Evolutionary conservation across 805 yeast species (phyloP).

Genomic region (Wickerhamiella kazuoi): DNA sequence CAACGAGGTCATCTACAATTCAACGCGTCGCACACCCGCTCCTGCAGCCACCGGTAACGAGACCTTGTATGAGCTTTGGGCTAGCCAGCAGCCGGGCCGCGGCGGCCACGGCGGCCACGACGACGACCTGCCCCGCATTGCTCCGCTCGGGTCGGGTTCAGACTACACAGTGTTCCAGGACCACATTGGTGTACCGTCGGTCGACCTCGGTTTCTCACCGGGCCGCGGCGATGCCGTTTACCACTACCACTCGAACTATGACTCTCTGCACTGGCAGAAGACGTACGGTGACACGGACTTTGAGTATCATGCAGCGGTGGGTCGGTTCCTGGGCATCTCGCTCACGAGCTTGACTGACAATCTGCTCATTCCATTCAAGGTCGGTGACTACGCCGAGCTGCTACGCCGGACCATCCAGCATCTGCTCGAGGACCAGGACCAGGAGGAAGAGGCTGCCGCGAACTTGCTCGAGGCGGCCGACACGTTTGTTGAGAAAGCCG

Average conservation of each 20-base stretch:
- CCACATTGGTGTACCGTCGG: constrained; percentile 26
- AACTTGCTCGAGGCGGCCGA: constrained; percentile 10
- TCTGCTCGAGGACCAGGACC: constrained; percentile 18
- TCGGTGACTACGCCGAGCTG: constrained; percentile 25
- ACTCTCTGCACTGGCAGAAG: constrained; percentile 55
- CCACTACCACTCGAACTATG: constrained; percentile 63
- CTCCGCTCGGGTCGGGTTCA: constrained; percentile 48
- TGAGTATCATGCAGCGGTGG: constrained; percentile 36
- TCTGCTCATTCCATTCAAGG: constrained; percentile 29
- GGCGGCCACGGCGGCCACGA: not conserved
- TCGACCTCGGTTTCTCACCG: constrained; percentile 39
- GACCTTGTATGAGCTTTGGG: constrained; percentile 2
- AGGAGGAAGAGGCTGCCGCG: constrained; percentile 8
- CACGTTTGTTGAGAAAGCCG: constrained; percentile 19
- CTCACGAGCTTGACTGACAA: constrained; percentile 32
- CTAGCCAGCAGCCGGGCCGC: not conserved
- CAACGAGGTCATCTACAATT: constrained; percentile 28
- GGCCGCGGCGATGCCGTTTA: constrained; percentile 38
- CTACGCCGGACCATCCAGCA: constrained; percentile 23
- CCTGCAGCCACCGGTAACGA: constrained; percentile 22
- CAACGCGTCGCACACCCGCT: constrained; percentile 29
- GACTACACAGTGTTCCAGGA: constrained; percentile 36
- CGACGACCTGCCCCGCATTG: constrained; percentile 21
- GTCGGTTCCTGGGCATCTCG: constrained; percentile 35
- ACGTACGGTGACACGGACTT: constrained; percentile 45